Evolutionary conservation across 129 eudicot genomes (phyloP), one percentile per base, ranked within the genome.

Genomic region (Tagetes patula): DNA sequence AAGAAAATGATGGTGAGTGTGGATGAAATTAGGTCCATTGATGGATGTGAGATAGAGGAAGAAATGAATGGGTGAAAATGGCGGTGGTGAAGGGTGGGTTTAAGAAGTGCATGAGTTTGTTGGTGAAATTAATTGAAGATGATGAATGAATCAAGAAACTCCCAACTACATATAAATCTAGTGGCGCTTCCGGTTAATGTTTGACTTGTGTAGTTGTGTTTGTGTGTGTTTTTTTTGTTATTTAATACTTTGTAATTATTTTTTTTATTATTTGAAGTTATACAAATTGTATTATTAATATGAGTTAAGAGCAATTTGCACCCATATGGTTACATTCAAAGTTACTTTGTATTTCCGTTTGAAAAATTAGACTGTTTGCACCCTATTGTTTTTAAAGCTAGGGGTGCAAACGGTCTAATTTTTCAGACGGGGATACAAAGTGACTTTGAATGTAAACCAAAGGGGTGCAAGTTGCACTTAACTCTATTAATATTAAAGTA

Each of bases 1-100:
- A 89, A 64, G 84, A 84, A 76, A 59, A 87, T 63, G 62, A 81
- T 27, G 67, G 79, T 75, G 62, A 81, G 34, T 69, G 79, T 75
- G 71, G 39, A 33, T n/a, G 66, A 39, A n/a, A 71, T 20, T 20
- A 20, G 41, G 37, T 75, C 85, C 89, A 86, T 88, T 41, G 75
- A 30, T 53, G 13, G 70, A 43, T 56, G 56, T 46, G 27, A n/a
- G 46, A 14, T 3, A 3, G 52, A 31, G 47, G 2, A 69, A n/a
- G 32, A 13, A 7, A 49, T 36, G 20, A 59, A 59, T 63, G 5
- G 34, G 48, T 54, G 77, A 14, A 1, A 14, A 14, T 2, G 76
- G 58, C 32, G 60, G 66, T 5, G 55, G 36, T 59, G 62, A 32
- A 41, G 79, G 80, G 77, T 52, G n/a, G 77, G 74, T n/a, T n/a